Base-by-base conservation (phyloP, 2,329 filamentous ascomycete species). In the Xylariaceae sp. region DNA sequence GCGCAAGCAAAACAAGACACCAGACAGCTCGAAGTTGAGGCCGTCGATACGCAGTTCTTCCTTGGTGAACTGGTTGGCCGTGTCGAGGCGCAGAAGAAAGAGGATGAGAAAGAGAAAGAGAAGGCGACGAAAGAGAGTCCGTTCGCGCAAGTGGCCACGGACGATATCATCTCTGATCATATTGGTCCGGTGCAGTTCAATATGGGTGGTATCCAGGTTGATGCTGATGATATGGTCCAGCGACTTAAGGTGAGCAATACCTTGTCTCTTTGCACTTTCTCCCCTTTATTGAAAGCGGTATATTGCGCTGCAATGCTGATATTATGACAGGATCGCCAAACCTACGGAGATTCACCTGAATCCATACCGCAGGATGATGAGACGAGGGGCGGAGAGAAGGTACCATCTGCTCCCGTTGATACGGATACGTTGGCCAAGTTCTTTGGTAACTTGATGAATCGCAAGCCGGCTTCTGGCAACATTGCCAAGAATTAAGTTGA, bases 151-250 rank as follows among this genome's bases (percentile, higher is more conserved):
- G 60, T 59, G 10, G 54, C 45, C 6, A 59, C 62, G 38, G 65
- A 60, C 55, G 76, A 73, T 54, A 74, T 70, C 55, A 75, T 80
- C 47, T 85, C 84, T 59, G 88, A 92, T 62, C 90, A 95, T 61
- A 95, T 96, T 62, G 91, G 91, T 0, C 90, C 91, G 0, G 90
- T 96, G 56, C 90, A 96, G 65, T 96, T 97, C 73, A 99, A 99
- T 67, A 94, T 99, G 80, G 94, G 94, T 39, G 94, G 94, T 46
- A 96, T 99, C 55, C 90, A 96, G 66, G 89, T 96, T 30, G 90
- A 96, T 69, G 90, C 90, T 9, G 91, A 96, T 64, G 90, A 96
- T 62, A 94, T 95, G 87, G 72, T 96, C 50, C 87, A 90, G 68
- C 82, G 87, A 60, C 75, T 95, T 53, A 91, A 90, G 81, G 89